phyloP scores from a whole-genome alignment of 495 filamentous ascomycete species.

The Bombardia bombarda region DNA sequence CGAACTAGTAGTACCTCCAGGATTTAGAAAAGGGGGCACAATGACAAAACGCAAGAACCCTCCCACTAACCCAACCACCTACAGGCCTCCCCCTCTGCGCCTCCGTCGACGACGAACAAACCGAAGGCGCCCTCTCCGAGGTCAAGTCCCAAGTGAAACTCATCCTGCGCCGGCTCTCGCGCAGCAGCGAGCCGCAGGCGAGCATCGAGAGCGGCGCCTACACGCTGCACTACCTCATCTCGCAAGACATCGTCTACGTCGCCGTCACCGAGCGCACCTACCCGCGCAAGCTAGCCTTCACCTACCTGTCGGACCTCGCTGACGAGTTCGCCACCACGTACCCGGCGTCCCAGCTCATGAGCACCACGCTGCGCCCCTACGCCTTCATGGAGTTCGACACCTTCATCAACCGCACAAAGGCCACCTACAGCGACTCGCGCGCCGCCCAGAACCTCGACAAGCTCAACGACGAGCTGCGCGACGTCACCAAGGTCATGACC shows the following conservation, averaged over 20 bases:
- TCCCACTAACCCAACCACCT: neutral
- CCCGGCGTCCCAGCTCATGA: constrained; percentile 59
- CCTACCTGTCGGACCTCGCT: constrained; percentile 88
- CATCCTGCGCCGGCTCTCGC: constrained; percentile 76
- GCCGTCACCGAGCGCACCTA: constrained; percentile 90
- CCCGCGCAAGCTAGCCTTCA: constrained; percentile 97
- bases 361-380: constrained; percentile 74
- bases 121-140: constrained; percentile 71
- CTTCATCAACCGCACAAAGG: constrained; percentile 88
- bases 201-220: constrained; percentile 77
- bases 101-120: constrained; percentile 74
- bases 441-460: constrained; percentile 82
- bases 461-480: constrained; percentile 88
- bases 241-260: constrained; percentile 75
- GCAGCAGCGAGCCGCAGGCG: constrained; percentile 82
- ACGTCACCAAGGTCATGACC: constrained; percentile 99
- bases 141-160: constrained; percentile 88
- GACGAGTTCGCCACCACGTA: constrained; percentile 90
- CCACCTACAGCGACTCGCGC: constrained; percentile 87
- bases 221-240: constrained; percentile 85
- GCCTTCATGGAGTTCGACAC: constrained; percentile 97
- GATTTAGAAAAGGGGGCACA: no score
- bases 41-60: no score
- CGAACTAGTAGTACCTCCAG: no score
- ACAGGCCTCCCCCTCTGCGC: constrained; percentile 91